These are phyloP conservation scores for Piper betle DNA, from an alignment of 164 flowering plant genomes.

Conservation along the genomic window DNA sequence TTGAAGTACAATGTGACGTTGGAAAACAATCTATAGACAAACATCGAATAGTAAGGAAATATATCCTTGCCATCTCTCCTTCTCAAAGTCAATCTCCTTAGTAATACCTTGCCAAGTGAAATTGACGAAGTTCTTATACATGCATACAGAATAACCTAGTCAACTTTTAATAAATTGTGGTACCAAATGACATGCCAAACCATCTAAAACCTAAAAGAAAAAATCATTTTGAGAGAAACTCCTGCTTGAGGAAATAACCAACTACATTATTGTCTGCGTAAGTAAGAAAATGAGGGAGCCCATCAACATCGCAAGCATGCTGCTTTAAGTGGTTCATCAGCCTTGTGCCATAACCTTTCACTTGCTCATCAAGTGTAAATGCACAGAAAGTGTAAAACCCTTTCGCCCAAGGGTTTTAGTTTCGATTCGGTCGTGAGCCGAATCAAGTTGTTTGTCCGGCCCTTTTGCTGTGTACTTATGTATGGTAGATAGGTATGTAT, in stretches of 20 bases:
- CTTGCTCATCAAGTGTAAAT: constrained; percentile 96
- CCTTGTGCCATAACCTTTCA: constrained; percentile 97
- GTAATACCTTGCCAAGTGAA: constrained; percentile 61
- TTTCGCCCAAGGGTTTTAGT: no score
- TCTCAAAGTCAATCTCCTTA: constrained; percentile 84
- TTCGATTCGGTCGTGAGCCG: no score
- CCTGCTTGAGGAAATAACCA: constrained; percentile 95
- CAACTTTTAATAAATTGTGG: not conserved
- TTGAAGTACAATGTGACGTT: no score
- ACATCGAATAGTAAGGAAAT: constrained; percentile 4
- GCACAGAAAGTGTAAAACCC: constrained; percentile 99
- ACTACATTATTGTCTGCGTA: constrained; percentile 99
- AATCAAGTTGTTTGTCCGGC: no score
- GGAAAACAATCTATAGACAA: no score
- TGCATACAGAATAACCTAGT: not conserved
- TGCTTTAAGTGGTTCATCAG: constrained; percentile 96
- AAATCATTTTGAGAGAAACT: constrained; percentile 6
- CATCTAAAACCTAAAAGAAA: no score
- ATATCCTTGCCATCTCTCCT: constrained; percentile 97
- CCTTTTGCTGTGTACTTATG: no score
- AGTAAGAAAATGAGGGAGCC: constrained; percentile 89
- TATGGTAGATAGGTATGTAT: no score
- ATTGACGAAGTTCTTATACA: not conserved
- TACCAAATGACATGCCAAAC: not conserved
- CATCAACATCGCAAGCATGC: constrained; percentile 95